phyloP scores from a whole-genome alignment of 805 yeast genomes.

The Kodamaea restingae region DNA sequence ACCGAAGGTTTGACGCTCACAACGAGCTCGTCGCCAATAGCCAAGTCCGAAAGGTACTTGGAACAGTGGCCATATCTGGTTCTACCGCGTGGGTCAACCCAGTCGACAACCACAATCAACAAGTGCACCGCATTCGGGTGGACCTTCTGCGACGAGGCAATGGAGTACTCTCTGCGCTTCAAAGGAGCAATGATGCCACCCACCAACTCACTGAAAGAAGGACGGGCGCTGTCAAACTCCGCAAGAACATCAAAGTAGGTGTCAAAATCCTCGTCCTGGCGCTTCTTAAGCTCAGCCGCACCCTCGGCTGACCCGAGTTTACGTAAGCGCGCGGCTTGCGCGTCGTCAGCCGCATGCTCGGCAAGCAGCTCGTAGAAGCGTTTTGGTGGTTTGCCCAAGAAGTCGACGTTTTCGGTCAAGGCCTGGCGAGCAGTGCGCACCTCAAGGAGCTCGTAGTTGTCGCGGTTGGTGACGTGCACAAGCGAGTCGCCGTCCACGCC shows the following conservation, averaged over 20 bases:
- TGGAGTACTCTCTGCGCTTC: constrained; percentile 96
- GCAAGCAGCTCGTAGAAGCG: constrained; percentile 84
- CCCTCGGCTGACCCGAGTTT: constrained; percentile 70
- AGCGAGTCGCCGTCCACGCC: constrained; percentile 67
- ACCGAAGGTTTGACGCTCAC: constrained; percentile 96
- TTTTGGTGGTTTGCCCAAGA: constrained; percentile 95
- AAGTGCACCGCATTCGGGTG: constrained; percentile 90
- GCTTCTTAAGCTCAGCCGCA: constrained; percentile 76
- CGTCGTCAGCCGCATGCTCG: constrained; percentile 63
- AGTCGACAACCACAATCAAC: constrained; percentile 91
- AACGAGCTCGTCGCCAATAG: constrained; percentile 78
- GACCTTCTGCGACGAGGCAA: constrained; percentile 90
- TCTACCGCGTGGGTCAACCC: constrained; percentile 85
- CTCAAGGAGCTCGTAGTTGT: constrained; percentile 54
- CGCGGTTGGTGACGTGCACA: constrained; percentile 68
- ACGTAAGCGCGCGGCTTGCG: constrained; percentile 58
- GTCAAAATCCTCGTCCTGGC: constrained; percentile 78
- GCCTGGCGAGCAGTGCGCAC: constrained; percentile 80
- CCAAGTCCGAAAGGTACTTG: constrained; percentile 75
- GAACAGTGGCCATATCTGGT: constrained; percentile 93
- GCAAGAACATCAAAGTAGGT: constrained; percentile 78
- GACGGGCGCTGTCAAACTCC: constrained; percentile 79
- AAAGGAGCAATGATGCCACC: constrained; percentile 68
- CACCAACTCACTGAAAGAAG: constrained; percentile 64
- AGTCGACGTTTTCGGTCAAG: constrained; percentile 73